These are phyloP conservation scores for Agarophyton chilense DNA, from an alignment of 23 red algal species.

Conservation along the genomic window DNA sequence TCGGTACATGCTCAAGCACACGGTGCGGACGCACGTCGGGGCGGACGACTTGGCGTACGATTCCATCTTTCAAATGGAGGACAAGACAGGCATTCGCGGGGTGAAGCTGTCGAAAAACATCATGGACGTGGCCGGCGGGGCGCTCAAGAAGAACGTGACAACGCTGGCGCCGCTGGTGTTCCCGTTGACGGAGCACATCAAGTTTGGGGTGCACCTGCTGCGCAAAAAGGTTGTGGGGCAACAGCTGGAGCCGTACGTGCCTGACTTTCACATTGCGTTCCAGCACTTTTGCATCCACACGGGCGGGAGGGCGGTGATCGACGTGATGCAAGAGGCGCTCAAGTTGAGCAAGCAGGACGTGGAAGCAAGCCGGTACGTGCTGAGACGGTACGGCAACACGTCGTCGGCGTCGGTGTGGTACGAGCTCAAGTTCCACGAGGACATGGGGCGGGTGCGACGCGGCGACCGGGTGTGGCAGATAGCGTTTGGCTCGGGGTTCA, in stretches of 20 bases:
- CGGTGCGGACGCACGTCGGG: constrained; percentile 92
- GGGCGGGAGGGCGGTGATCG: constrained; percentile 95
- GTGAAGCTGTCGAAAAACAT: constrained; percentile 97
- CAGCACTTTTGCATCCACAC: constrained; percentile 99
- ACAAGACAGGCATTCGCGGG: constrained; percentile 81
- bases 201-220: constrained; percentile 75
- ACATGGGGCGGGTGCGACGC: constrained; percentile 72
- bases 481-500: constrained; percentile 98
- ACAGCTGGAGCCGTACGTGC: constrained; percentile 76
- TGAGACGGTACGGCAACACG: constrained; percentile 92
- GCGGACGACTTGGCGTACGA: constrained; percentile 94
- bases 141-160: constrained; percentile 90
- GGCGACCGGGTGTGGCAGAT: constrained; percentile 96
- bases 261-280: constrained; percentile 96
- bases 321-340: constrained; percentile 89
- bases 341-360: constrained; percentile 84
- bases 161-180: constrained; percentile 90
- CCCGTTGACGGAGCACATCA: constrained; percentile 87
- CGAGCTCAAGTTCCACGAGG: constrained; percentile 93
- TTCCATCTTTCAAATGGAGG: constrained; percentile 96
- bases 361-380: constrained; percentile 80
- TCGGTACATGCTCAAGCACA: constrained; percentile 84
- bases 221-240: constrained; percentile 49
- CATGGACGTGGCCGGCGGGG: constrained; percentile 95
- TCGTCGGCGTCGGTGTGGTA: constrained; percentile 98